Evolutionary conservation across 805 yeast genomes (phyloP).

Genomic region (Wickerhamomyces bisporus): DNA sequence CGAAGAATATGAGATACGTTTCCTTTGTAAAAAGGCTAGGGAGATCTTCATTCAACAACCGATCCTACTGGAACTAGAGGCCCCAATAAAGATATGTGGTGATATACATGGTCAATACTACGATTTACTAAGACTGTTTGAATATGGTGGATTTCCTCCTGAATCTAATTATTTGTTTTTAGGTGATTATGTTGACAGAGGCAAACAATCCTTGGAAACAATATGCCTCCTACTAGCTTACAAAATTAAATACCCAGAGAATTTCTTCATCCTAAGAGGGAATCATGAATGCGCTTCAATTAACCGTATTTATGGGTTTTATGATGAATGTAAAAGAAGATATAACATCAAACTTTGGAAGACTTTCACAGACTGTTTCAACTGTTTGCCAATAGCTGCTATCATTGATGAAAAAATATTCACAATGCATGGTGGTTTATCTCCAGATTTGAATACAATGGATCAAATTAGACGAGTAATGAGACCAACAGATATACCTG

Average conservation of each 20-base stretch:
- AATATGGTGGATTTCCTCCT: constrained; percentile 99
- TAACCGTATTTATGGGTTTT: constrained; percentile 95
- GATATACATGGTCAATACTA: constrained; percentile 98
- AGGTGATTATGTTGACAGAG: constrained; percentile 98
- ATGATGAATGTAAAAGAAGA: constrained; percentile 98
- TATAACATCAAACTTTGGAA: constrained; percentile 98
- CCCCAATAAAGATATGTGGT: constrained; percentile 94
- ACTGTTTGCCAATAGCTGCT: constrained; percentile 97
- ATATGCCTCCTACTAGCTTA: constrained; percentile 91
- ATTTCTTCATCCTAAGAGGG: constrained; percentile 94
- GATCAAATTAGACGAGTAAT: constrained; percentile 97
- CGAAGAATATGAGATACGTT: constrained; percentile 91
- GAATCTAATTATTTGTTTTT: constrained; percentile 93
- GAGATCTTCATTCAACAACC: constrained; percentile 98
- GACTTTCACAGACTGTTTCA: constrained; percentile 96
- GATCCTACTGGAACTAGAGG: constrained; percentile 89
- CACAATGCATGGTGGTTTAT: constrained; percentile 98
- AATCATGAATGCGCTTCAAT: constrained; percentile 98
- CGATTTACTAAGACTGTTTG: constrained; percentile 90
- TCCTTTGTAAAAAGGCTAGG: constrained; percentile 94
- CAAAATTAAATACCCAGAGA: constrained; percentile 97
- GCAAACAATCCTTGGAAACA: constrained; percentile 94
- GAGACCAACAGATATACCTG: constrained; percentile 99
- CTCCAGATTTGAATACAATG: constrained; percentile 96
- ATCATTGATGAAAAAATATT: constrained; percentile 96